Evolutionary conservation across 345 rosid genomes (phyloP).

Genomic region (Camelina laxa): DNA sequence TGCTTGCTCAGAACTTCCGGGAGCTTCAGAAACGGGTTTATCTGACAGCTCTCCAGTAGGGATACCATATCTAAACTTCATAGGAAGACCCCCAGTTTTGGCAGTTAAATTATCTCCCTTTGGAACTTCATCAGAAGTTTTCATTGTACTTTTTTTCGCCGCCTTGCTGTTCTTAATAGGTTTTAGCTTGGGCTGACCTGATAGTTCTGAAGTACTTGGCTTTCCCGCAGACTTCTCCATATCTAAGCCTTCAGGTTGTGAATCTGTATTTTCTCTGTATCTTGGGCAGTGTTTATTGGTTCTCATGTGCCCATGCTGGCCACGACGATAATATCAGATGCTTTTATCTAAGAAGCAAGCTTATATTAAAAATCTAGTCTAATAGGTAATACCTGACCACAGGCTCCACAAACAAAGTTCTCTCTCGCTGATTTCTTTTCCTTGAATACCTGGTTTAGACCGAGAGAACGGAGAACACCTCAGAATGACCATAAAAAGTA

Average conservation of each 20-base stretch:
- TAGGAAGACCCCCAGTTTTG: conserved; percentile 64
- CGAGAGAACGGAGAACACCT: conserved; percentile 17
- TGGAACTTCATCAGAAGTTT: conserved; percentile 54
- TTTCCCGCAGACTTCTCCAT: conserved; percentile 63
- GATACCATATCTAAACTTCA: conserved; percentile 71
- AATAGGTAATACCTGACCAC: conserved; percentile 75
- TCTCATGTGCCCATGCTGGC: conserved; percentile 98
- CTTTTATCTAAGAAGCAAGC: conserved; percentile 10
- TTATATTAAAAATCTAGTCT: conserved; percentile 25
- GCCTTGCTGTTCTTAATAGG: conserved; percentile 60
- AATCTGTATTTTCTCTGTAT: conserved; percentile 82
- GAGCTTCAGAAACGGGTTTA: conserved; percentile 52
- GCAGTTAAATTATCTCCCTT: conserved; percentile 61
- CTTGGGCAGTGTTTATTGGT: conserved; percentile 97
- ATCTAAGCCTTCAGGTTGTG: conserved; percentile 57
- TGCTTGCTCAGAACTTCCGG: conserved; percentile 60
- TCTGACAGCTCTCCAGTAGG: conserved; percentile 60
- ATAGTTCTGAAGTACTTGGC: conserved; percentile 56
- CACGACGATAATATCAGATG: conserved; percentile 37
- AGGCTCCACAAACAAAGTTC: conserved; percentile 93
- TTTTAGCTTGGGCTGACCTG: conserved; percentile 62
- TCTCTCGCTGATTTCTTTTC: conserved; percentile 98
- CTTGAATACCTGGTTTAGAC: conserved; percentile 62
- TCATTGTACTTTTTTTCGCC: conserved; percentile 53
- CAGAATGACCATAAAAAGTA: conserved; percentile 28